phyloP scores from a whole-genome alignment of 164 flowering plant species.

The Taxillus chinensis region DNA sequence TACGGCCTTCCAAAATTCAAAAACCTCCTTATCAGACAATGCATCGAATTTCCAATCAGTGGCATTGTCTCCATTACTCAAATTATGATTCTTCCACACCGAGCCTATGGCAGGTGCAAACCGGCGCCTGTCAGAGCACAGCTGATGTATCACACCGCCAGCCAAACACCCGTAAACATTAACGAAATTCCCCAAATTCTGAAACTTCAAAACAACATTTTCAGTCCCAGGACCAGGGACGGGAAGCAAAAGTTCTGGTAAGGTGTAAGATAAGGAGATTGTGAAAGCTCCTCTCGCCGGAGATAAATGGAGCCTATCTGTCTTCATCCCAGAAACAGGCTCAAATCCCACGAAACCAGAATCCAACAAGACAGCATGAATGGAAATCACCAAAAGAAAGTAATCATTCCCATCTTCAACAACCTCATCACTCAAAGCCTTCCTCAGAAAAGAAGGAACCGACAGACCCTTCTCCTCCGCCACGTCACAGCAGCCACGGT shows the following conservation, averaged over 20 bases:
- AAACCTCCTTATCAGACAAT: slow-evolving; percentile 28
- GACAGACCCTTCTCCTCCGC: slow-evolving; percentile 15
- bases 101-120: slow-evolving; percentile 32
- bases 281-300: slow-evolving; percentile 26
- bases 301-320: slow-evolving; percentile 30
- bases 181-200: slow-evolving; percentile 38
- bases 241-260: slow-evolving; percentile 30
- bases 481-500: slow-evolving; percentile 3
- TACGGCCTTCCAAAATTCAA: slow-evolving; percentile 68
- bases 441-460: slow-evolving; percentile 44
- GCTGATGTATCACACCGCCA: slow-evolving; percentile 11
- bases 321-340: slow-evolving; percentile 13
- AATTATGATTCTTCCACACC: slow-evolving; percentile 19
- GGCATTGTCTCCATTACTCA: not conserved
- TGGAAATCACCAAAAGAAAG: slow-evolving; percentile 38
- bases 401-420: slow-evolving; percentile 16
- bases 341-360: slow-evolving; percentile 59
- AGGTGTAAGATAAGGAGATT: slow-evolving; percentile 35
- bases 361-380: slow-evolving; percentile 71
- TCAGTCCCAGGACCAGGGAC: slow-evolving; percentile 4
- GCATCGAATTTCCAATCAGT: slow-evolving; percentile 10
- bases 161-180: slow-evolving; percentile 50
- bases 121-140: slow-evolving; percentile 33
- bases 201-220: slow-evolving; percentile 43
- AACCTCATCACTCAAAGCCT: slow-evolving; percentile 34